Percentiles rank a stretch among this genome's conserved stretches.
Evolutionary conservation across 208 protist species (phyloP).

Genomic region (Wallacemonas collosoma): DNA sequence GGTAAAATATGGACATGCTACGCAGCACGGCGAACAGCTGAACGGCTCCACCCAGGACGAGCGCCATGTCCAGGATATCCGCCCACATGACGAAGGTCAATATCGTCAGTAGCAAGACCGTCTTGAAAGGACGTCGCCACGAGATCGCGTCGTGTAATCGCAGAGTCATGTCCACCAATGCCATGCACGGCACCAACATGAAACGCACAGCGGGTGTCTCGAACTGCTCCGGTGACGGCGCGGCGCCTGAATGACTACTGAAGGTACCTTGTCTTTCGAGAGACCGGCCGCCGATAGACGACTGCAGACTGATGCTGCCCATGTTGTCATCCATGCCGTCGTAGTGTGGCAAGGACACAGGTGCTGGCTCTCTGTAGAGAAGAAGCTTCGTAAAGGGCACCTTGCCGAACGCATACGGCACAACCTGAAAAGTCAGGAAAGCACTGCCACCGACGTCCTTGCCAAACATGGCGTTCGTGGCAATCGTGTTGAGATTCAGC

Average conservation of each 20-base stretch:
- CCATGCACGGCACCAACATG: constrained; percentile 79
- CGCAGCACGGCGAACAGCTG: constrained; percentile 47
- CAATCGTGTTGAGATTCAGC: constrained; percentile 65
- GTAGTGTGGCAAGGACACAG: background rate
- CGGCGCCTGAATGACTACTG: background rate
- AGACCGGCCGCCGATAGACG: background rate
- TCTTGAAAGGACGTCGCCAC: constrained; percentile 66
- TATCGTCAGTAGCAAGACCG: constrained; percentile 55
- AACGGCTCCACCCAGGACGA: constrained; percentile 36
- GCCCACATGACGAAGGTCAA: constrained; percentile 44
- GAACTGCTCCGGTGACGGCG: constrained; percentile 15
- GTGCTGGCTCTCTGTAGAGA: constrained; percentile 11
- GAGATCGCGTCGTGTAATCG: constrained; percentile 54
- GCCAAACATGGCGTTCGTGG: constrained; percentile 77
- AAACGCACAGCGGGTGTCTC: constrained; percentile 62
- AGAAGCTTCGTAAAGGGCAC: constrained; percentile 49
- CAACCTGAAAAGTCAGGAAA: constrained; percentile 69
- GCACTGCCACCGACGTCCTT: constrained; percentile 72
- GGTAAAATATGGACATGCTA: constrained; percentile 57
- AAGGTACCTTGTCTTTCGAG: background rate
- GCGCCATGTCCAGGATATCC: constrained; percentile 50
- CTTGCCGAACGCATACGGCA: constrained; percentile 59
- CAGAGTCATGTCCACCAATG: constrained; percentile 58
- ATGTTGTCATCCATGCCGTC: constrained; percentile 6
- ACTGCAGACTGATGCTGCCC: constrained; percentile 18